Conservation (phyloP, 495 filamentous ascomycete genomes). For the Lepidopterella palustris region DNA sequence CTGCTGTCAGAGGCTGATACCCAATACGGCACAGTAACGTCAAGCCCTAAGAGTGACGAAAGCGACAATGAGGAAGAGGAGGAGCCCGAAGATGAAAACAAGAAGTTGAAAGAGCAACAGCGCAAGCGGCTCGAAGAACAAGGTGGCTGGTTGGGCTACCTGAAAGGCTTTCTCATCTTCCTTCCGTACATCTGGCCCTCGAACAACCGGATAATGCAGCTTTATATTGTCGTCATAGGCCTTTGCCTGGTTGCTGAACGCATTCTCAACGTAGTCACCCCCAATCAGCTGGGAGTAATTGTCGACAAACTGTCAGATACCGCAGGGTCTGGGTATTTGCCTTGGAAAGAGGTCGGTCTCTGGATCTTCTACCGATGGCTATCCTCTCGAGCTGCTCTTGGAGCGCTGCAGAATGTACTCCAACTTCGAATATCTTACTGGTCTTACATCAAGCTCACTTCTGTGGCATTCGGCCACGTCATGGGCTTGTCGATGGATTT, state of each 20-base stretch:
- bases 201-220: constrained; percentile 23
- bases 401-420: constrained; percentile 11
- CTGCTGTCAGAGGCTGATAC: neutral
- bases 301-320: constrained; percentile 19
- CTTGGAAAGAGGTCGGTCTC: constrained; percentile 28
- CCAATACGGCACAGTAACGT: neutral
- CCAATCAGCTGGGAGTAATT: constrained; percentile 30
- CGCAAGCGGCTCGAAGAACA: constrained; percentile 29
- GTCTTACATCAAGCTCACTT: constrained; percentile 54
- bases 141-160: constrained; percentile 33
- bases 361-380: constrained; percentile 25
- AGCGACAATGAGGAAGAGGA: neutral
- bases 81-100: constrained; percentile 6
- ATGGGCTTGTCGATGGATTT: constrained; percentile 75
- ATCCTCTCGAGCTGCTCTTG: constrained; percentile 7
- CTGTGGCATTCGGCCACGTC: constrained; percentile 64
- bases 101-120: constrained; percentile 24
- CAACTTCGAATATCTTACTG: constrained; percentile 50
- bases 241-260: constrained; percentile 26
- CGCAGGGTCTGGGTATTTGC: constrained; percentile 22
- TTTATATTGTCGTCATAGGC: constrained; percentile 20
- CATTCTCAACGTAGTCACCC: constrained; percentile 31
- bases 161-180: constrained; percentile 33
- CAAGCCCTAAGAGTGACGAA: neutral
- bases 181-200: constrained; percentile 33